Percentiles rank a stretch among this genome's conserved stretches.
phyloP scores from a whole-genome alignment of 345 rosid species.

The Geranium rotundifolium region DNA sequence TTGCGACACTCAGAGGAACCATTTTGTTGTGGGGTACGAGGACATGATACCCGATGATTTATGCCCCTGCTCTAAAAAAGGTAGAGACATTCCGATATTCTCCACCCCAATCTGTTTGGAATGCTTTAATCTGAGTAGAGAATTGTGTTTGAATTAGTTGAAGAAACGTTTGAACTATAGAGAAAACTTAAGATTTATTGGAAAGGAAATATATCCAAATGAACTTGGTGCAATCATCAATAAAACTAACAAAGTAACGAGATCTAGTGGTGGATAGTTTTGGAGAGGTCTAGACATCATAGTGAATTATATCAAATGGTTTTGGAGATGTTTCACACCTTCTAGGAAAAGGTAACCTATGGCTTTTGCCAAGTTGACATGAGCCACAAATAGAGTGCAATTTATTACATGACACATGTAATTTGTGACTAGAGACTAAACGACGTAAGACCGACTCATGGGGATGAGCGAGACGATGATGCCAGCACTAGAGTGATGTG shows the following conservation, averaged over 20 bases:
- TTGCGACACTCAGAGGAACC: neutral
- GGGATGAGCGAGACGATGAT: too few relatives aligned
- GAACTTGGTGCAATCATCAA: neutral
- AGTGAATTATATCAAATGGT: neutral
- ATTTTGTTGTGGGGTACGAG: neutral
- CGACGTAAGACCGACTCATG: too few relatives aligned
- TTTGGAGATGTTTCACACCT: neutral
- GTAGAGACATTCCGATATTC: neutral
- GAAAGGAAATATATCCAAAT: neutral
- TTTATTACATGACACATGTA: too few relatives aligned
- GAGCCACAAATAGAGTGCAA: too few relatives aligned
- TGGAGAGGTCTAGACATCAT: neutral
- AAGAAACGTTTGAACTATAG: neutral
- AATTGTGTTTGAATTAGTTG: neutral
- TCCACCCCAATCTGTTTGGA: neutral
- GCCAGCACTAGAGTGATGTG: neutral
- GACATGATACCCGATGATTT: neutral
- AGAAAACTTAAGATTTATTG: neutral
- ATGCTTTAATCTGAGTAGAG: neutral
- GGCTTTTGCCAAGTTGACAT: too few relatives aligned
- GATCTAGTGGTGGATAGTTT: neutral
- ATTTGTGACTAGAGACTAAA: too few relatives aligned
- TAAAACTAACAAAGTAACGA: conserved; percentile 4
- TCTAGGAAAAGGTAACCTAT: neutral
- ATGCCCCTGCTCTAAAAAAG: neutral